Evolutionary conservation across 495 filamentous ascomycete genomes (phyloP), one percentile per base, ranked within the genome.

Genomic region (Pyrenula massariospora): DNA sequence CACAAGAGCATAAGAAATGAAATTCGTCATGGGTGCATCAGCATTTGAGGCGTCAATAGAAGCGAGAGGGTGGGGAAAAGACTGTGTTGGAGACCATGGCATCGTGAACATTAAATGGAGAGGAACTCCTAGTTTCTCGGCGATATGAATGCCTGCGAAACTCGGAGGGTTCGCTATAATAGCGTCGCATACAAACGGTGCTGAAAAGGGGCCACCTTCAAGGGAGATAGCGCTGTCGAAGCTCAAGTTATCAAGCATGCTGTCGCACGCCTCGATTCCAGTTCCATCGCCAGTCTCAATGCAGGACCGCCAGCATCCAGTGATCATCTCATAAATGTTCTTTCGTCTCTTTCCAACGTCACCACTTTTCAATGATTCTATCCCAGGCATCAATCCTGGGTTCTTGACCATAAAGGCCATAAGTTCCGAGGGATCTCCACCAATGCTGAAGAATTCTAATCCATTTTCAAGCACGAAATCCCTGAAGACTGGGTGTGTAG

Each of bases 391-490:
- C 56, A 93, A 72, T 1, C 88, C 85, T 12, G 87, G 85, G 66
- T 93, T 89, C 64, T 89, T 88, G 21, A 91, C 87, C 88, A 91
- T 90, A 61, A 87, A 91, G 1, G 84, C 80, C 88, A 93, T 93
- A 22, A 93, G 76, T 62, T 88, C 82, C 0, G 82, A 75, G 15
- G 88, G 88, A 64, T 91, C 85, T 24, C 88, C 88, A 11, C 88
- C 87, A 36, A 91, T 88, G 50, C 70, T 78, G 70, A 89, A 92
- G 67, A 90, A 91, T 64, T 91, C 88, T 2, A 91, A 69, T 0
- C 80, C 84, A 62, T 82, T 79, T n/a, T 84, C 78, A 54, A 80
- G 71, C 21, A 91, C 79, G 56, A 87, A 85, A 2, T 80, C 67
- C 59, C 83, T 74, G 63, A 93, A 93, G 12, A 77, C 78, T 2